Conservation (phyloP, 139 green algal species). For the Limnomonas spitsbergensis region DNA sequence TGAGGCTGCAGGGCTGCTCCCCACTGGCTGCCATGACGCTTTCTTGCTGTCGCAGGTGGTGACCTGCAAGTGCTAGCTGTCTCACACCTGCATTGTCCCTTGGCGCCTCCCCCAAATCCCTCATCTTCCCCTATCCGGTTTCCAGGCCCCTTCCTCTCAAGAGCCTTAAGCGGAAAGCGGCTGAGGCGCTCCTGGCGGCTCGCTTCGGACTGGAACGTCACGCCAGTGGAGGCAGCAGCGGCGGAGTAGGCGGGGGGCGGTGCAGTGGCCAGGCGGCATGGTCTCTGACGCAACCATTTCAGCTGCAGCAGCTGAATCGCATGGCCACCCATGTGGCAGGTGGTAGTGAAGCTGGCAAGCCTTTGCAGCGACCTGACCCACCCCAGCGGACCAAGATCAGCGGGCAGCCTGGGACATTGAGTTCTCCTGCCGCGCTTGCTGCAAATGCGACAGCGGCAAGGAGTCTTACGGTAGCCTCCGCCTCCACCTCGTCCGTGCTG, state of each 20-base stretch:
- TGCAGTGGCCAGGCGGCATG: no score
- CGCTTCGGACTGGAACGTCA: constrained; percentile 12
- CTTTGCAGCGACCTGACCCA: neutral
- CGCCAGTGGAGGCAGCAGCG: neutral
- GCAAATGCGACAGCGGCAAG: no score
- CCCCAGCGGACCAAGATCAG: neutral
- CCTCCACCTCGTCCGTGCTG: neutral
- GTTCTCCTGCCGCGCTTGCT: no score
- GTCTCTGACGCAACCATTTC: neutral
- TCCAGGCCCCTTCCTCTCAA: constrained; percentile 19
- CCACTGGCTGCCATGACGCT: no score
- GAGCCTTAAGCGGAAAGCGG: constrained; percentile 43
- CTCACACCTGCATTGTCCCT: no score
- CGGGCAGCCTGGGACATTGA: neutral
- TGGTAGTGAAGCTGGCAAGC: neutral
- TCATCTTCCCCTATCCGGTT: no score
- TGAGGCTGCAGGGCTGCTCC: no score
- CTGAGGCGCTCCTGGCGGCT: constrained; percentile 46
- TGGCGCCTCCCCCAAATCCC: no score
- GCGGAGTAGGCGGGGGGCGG: no score
- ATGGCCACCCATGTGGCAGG: constrained; percentile 3
- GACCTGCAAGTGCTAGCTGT: no score
- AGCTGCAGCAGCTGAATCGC: neutral
- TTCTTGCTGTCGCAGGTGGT: no score
- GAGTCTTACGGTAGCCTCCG: no score